Conservation (phyloP, 306 rosid species). For the Hippophae tibetana region DNA sequence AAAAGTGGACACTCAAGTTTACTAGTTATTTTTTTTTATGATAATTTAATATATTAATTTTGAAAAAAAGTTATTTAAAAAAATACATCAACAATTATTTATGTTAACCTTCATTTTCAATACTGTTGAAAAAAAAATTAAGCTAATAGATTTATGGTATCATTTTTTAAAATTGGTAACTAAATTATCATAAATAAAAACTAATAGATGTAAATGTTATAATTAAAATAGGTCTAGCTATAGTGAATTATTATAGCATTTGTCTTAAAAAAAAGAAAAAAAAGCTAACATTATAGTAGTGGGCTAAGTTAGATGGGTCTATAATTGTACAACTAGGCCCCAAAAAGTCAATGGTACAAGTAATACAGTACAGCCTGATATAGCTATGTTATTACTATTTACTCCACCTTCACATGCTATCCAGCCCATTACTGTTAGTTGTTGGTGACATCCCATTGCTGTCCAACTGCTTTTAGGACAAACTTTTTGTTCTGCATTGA, state of each 20-base stretch:
- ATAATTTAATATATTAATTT: no score
- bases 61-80: no score
- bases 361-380: constrained; percentile 4
- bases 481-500: constrained; percentile 23
- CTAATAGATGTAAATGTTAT: no score
- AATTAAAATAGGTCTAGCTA: no score
- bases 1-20: no score
- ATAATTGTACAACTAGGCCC: constrained; percentile 16
- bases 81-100: no score
- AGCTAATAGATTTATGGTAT: no score
- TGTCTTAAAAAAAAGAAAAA: not conserved
- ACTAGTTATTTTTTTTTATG: no score
- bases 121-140: no score
- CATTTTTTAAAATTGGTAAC: no score
- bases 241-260: not conserved
- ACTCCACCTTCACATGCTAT: constrained; percentile 29
- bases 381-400: constrained; percentile 24
- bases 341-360: constrained; percentile 14
- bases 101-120: no score
- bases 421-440: constrained; percentile 49
- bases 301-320: constrained; percentile 24
- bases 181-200: no score
- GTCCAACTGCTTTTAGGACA: constrained; percentile 43
- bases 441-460: constrained; percentile 38
- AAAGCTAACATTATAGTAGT: not conserved